A percentile compares a stretch with the other conserved stretches of the same genome.
phyloP scores from a whole-genome alignment of 768 basidiomycete species.

The Megacollybia marginata region DNA sequence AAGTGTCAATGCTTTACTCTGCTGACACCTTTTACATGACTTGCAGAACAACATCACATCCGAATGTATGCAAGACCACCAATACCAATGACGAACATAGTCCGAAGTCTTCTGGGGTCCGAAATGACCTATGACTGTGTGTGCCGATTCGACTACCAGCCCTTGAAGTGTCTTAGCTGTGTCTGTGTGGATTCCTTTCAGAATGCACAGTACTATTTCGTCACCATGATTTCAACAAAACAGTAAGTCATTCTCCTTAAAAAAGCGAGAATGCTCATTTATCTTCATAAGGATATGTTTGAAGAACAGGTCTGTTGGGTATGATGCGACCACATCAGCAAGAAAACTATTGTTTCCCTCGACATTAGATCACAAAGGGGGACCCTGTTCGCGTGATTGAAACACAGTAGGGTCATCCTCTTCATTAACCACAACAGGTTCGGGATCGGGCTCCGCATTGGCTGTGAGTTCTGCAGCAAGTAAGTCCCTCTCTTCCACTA shows the following conservation, averaged over 20 bases:
- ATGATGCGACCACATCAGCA: neutral
- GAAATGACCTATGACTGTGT: constrained; percentile 1
- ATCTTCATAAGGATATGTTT: neutral
- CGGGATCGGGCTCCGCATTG: neutral
- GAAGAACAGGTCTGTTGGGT: neutral
- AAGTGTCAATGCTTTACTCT: neutral
- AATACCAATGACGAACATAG: too few species aligned
- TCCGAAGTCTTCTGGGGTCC: neutral
- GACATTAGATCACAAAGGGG: neutral
- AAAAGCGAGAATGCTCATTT: neutral
- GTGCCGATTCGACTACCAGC: neutral
- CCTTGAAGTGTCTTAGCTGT: neutral
- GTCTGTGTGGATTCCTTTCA: too few species aligned
- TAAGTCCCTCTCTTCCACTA: neutral
- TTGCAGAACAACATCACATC: neutral
- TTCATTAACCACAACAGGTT: neutral
- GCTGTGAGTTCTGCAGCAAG: too few species aligned
- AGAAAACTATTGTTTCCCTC: neutral
- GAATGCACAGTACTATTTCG: neutral
- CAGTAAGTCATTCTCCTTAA: too few species aligned
- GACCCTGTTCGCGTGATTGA: neutral
- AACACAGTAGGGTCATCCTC: neutral
- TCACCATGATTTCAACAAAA: neutral
- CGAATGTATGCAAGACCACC: constrained; percentile 3
- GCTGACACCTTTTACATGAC: constrained; percentile 1